Evolutionary conservation across 768 basidiomycete genomes (phyloP).

Genomic region (Vararia minispora): DNA sequence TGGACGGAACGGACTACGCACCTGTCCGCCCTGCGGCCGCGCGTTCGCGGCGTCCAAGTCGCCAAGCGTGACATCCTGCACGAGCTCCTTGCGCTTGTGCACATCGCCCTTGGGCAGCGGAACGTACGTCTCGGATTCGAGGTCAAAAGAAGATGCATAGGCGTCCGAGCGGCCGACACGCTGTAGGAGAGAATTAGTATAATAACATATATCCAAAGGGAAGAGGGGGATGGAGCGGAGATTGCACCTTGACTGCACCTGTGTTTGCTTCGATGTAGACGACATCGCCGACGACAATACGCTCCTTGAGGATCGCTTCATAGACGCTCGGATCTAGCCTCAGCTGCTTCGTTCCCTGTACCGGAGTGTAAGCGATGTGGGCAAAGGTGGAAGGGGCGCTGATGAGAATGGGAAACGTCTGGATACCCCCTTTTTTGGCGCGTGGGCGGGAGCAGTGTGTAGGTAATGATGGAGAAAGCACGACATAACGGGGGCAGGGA

Average conservation of each 20-base stretch:
- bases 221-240: neutral
- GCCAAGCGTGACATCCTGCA: conserved; percentile 90
- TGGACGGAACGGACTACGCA: too few species aligned
- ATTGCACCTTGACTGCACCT: conserved; percentile 84
- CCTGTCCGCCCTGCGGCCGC: conserved; percentile 88
- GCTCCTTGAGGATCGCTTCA: conserved; percentile 95
- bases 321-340: conserved; percentile 92
- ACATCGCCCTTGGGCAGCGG: conserved; percentile 95
- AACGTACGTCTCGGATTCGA: conserved; percentile 97
- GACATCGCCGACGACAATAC: conserved; percentile 93
- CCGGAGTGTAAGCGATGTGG: too few species aligned
- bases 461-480: too few species aligned
- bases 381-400: too few species aligned
- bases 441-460: too few species aligned
- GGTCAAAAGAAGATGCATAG: conserved; percentile 93
- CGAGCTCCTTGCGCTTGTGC: conserved; percentile 90
- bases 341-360: conserved; percentile 78
- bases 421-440: too few species aligned
- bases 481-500: too few species aligned
- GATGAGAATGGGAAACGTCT: too few species aligned
- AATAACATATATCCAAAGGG: neutral
- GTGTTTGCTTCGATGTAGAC: conserved; percentile 92
- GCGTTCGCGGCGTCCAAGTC: conserved; percentile 97
- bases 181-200: conserved; percentile 26
- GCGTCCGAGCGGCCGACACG: conserved; percentile 95